These are phyloP conservation scores for Pseudonectria foliicola DNA, from an alignment of 2,329 filamentous ascomycete species.

Conservation along the genomic window DNA sequence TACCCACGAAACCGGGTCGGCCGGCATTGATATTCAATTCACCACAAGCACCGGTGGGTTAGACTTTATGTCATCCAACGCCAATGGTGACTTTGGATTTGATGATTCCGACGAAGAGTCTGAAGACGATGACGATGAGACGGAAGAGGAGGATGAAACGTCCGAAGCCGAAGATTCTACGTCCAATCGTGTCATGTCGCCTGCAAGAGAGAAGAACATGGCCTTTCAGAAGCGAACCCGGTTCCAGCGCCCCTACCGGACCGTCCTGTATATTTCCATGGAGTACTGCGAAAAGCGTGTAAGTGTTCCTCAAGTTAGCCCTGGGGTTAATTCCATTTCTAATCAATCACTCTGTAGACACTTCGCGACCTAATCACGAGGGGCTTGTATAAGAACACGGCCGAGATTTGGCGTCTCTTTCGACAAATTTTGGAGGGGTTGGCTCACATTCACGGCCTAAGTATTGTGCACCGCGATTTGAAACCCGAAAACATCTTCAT, in stretches of 20 bases:
- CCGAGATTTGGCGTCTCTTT: slow-evolving; percentile 85
- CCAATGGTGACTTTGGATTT: slow-evolving; percentile 72
- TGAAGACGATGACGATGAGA: slow-evolving; percentile 39
- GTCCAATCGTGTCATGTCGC: slow-evolving; percentile 21
- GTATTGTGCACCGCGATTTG: slow-evolving; percentile 90
- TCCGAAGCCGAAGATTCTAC: slow-evolving; percentile 27
- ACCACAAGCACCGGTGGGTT: slow-evolving; percentile 70
- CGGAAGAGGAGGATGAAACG: slow-evolving; percentile 39
- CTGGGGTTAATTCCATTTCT: too few species aligned
- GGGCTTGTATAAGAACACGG: slow-evolving; percentile 63
- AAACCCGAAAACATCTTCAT: slow-evolving; percentile 99
- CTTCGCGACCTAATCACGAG: slow-evolving; percentile 79
- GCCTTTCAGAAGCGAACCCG: slow-evolving; percentile 26
- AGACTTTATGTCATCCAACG: slow-evolving; percentile 88
- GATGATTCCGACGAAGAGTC: slow-evolving; percentile 37
- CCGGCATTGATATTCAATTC: slow-evolving; percentile 47
- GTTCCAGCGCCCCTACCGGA: slow-evolving; percentile 51
- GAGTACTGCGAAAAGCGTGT: slow-evolving; percentile 92
- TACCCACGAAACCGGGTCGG: slow-evolving; percentile 32
- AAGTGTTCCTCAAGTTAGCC: slow-evolving; percentile 27
- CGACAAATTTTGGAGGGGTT: slow-evolving; percentile 87
- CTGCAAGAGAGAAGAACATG: slow-evolving; percentile 23
- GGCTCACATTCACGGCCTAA: slow-evolving; percentile 79
- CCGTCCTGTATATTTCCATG: slow-evolving; percentile 95
- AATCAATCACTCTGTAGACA: slow-evolving; percentile 46